Base-by-base conservation (phyloP, 768 basidiomycete genomes). In the Glaciozyma antarctica region DNA sequence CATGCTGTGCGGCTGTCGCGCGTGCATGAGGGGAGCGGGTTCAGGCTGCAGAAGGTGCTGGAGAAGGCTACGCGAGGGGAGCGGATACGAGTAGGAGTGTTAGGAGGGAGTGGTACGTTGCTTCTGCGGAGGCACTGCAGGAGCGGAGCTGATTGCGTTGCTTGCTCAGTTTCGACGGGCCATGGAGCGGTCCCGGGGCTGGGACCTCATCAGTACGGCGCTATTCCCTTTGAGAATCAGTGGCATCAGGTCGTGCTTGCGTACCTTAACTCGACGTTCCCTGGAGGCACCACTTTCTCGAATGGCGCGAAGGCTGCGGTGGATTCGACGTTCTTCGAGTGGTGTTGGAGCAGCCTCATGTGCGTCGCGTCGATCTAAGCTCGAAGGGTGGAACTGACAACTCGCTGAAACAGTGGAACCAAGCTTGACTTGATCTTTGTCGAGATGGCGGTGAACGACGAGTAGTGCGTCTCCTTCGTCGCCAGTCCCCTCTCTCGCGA, bases 401-500 rank as follows among this genome's bases (percentile, higher is more conserved):
- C 28, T 32, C 1, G 0, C 16, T 21, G 28, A 13, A 13, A n/a
- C 61, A 62, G 61, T 26, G 61, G 61, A 2, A 48, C 55, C 13
- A 54, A 62, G 8, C 17, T 62, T 22, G 61, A 62, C 43, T 57
- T 63, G 3, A 41, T 63, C 28, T 22, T 58, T 6, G 19, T 63
- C 56, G 62, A 63, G 28, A 26, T 58, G 48, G 62, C 45, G 3
- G 62, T 63, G 21, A 63, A 63, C 62, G 62, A 63, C 62, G 55
- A 56, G 6, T 49, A n/a, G 32, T 5, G 4, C 8, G 38, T 41
- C 38, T 10, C 38, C 38, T 15, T 41, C 38, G 2, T 41, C 5
- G 7, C 13, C 7, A 5, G 4, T 41, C 38, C 12, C 38, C 38
- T 41, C 38, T 10, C 38, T 32, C 32, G 32, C n/a, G n/a, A 10